These are phyloP conservation scores for Fusarium piperis DNA, from an alignment of 2,329 filamentous ascomycete genomes.

Conservation along the genomic window DNA sequence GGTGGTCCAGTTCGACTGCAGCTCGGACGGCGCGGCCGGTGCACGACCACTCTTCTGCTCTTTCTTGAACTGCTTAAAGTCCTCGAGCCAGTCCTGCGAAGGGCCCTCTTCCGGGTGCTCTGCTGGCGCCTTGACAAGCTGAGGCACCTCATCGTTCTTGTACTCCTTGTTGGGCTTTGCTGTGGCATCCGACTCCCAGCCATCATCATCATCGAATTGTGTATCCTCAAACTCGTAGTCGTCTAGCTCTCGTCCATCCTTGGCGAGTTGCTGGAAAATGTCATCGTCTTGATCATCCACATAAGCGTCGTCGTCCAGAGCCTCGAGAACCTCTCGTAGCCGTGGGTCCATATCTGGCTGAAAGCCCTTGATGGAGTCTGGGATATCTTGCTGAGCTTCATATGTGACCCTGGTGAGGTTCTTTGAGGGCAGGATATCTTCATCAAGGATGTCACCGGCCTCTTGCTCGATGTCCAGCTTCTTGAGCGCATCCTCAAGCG, in stretches of 20 bases:
- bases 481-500: constrained; percentile 83
- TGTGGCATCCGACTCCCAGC: constrained; percentile 95
- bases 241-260: constrained; percentile 78
- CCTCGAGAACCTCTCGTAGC: constrained; percentile 89
- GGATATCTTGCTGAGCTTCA: constrained; percentile 91
- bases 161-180: constrained; percentile 76
- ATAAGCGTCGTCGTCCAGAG: constrained; percentile 93
- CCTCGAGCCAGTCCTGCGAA: constrained; percentile 86
- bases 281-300: constrained; percentile 91
- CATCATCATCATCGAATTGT: constrained; percentile 74
- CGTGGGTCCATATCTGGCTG: constrained; percentile 98
- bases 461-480: constrained; percentile 66
- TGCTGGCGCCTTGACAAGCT: constrained; percentile 56
- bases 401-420: constrained; percentile 82
- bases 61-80: constrained; percentile 95
- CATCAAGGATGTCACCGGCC: constrained; percentile 70
- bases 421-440: constrained; percentile 81
- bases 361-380: constrained; percentile 91
- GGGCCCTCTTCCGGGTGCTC: constrained; percentile 68
- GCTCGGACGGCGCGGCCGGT: constrained; percentile 62
- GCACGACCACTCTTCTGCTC: constrained; percentile 66
- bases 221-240: constrained; percentile 80
- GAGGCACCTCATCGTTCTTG: constrained; percentile 57
- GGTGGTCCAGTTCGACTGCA: constrained; percentile 77
- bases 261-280: constrained; percentile 78